Conservation (phyloP, 371 early-diverging fungal genomes). For the Mortierella sp. region DNA sequence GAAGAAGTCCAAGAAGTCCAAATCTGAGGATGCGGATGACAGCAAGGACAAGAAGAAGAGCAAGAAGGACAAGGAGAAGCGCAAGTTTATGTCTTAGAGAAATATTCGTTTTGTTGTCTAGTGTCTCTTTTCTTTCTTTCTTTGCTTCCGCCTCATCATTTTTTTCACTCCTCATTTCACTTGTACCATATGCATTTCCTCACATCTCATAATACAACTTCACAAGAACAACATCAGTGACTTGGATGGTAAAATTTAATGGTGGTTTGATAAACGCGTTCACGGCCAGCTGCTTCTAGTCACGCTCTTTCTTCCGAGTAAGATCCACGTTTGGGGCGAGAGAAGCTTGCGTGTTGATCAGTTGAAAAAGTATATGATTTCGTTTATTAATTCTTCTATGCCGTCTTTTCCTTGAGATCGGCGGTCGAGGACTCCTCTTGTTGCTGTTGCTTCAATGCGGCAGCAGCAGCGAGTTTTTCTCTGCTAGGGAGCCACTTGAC, state of each 20-base stretch:
- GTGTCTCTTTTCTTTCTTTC: neutral
- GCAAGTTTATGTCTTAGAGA: constrained; percentile 58
- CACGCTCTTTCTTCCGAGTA: too few relatives aligned
- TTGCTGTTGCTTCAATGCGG: constrained; percentile 13
- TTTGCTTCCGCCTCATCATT: neutral
- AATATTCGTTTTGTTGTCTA: neutral
- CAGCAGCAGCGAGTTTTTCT: constrained; percentile 17
- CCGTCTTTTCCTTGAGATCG: constrained; percentile 25
- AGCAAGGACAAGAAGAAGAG: constrained; percentile 47
- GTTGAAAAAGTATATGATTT: neutral
- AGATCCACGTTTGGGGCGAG: too few relatives aligned
- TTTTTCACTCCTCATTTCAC: constrained; percentile 9
- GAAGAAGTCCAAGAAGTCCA: constrained; percentile 58
- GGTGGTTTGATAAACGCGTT: too few relatives aligned
- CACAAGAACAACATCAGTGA: too few relatives aligned
- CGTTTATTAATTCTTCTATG: constrained; percentile 16
- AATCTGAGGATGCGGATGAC: constrained; percentile 50
- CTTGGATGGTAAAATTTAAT: too few relatives aligned
- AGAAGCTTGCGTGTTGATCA: too few relatives aligned
- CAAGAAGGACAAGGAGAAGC: constrained; percentile 58
- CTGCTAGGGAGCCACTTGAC: constrained; percentile 48
- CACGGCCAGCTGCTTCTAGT: too few relatives aligned
- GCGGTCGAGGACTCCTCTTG: constrained; percentile 6
- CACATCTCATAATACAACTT: constrained; percentile 12
- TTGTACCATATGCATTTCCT: constrained; percentile 35